These are phyloP conservation scores for Ustilago crameri DNA, from an alignment of 1,284 basidiomycete genomes.

Conservation along the genomic window DNA sequence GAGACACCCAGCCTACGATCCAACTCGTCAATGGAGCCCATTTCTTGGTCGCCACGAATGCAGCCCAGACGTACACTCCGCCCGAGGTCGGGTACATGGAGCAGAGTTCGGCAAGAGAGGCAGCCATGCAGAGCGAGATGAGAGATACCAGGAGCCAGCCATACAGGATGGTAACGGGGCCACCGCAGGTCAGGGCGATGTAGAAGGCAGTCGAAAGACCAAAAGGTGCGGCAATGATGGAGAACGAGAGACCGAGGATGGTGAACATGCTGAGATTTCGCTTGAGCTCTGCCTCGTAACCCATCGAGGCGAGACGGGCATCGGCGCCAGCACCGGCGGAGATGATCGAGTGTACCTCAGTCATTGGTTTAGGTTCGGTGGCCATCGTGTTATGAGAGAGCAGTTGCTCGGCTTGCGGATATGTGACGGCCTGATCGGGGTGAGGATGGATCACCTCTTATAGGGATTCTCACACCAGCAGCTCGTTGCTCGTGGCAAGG, in stretches of 20 bases:
- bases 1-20: conserved; percentile 71
- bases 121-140: conserved; percentile 70
- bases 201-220: conserved; percentile 69
- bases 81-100: conserved; percentile 71
- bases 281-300: conserved; percentile 70
- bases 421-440: background rate
- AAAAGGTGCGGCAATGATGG: conserved; percentile 70
- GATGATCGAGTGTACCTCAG: conserved; percentile 49
- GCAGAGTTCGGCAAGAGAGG: conserved; percentile 71
- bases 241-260: conserved; percentile 69
- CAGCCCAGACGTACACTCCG: conserved; percentile 71
- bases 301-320: conserved; percentile 69
- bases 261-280: conserved; percentile 70
- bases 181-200: conserved; percentile 70
- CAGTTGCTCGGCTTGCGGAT: background rate
- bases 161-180: conserved; percentile 69
- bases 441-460: background rate
- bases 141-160: conserved; percentile 70
- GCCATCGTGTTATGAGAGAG: conserved; percentile 9
- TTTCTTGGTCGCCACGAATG: conserved; percentile 69
- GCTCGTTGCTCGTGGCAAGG: too few species aligned
- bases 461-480: too few species aligned
- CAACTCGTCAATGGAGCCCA: conserved; percentile 70
- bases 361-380: conserved; percentile 32
- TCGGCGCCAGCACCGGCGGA: conserved; percentile 59